A percentile compares a stretch with the other conserved stretches of the same genome.
Evolutionary conservation across 805 yeast species (phyloP).

Genomic region (Teunomyces gatunensis): DNA sequence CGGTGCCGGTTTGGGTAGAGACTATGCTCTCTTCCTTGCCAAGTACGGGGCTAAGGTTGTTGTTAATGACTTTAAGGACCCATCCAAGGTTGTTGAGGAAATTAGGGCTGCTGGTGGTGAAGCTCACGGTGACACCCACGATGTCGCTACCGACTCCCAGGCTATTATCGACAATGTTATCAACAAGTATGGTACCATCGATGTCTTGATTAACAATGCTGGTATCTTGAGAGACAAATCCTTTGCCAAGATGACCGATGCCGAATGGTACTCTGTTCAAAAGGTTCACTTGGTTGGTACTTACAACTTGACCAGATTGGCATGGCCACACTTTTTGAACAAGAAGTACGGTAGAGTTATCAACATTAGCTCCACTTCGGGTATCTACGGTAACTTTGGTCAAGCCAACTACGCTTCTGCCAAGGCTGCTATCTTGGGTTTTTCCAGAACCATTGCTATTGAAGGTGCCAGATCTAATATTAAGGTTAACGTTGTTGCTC

Average conservation of each 20-base stretch:
- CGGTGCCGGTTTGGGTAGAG: constrained; percentile 90
- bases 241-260: constrained; percentile 77
- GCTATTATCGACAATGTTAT: constrained; percentile 76
- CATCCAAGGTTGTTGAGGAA: constrained; percentile 70
- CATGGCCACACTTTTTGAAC: constrained; percentile 85
- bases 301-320: constrained; percentile 76
- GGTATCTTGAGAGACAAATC: constrained; percentile 92
- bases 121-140: constrained; percentile 82
- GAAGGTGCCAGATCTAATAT: constrained; percentile 85
- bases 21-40: constrained; percentile 82
- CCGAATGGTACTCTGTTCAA: constrained; percentile 78
- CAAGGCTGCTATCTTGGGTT: constrained; percentile 82
- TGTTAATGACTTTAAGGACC: constrained; percentile 83
- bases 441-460: constrained; percentile 80
- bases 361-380: constrained; percentile 93
- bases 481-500: constrained; percentile 81
- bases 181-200: constrained; percentile 75
- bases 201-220: constrained; percentile 87
- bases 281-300: constrained; percentile 84
- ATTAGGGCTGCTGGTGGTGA: constrained; percentile 68
- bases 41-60: constrained; percentile 93
- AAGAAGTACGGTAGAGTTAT: constrained; percentile 80
- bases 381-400: constrained; percentile 96
- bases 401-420: constrained; percentile 96
- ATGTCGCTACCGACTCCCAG: constrained; percentile 73